Base-by-base conservation (phyloP, 345 rosid genomes). In the Citrus maxima region DNA sequence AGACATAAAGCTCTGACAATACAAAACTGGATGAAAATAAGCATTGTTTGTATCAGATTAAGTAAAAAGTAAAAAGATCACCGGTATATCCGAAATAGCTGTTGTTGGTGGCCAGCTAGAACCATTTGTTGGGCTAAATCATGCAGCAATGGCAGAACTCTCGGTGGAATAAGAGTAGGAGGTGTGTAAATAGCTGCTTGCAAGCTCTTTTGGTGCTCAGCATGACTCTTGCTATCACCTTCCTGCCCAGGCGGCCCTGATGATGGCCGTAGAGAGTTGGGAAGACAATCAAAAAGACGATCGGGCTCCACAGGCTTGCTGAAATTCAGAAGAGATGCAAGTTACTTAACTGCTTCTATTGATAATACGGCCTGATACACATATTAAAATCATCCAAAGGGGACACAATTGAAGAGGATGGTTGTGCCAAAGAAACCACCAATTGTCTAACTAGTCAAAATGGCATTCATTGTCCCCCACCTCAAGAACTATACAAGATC, bases 261-360 rank as follows among this genome's bases (percentile, higher is more conserved):
- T 56, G 93, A 85, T 82, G 97, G 95, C 65, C 95, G 87, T 64
- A 91, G 80, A 75, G 92, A 86, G 64, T 88, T 86, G 51, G 98
- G 99, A 82, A 95, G 95, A 83, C 97, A 90, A 61, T 93, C 93
- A 27, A 91, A 91, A 13, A 95, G 89, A 58, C 89, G 89, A 83
- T 94, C 98, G 79, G 98, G 97, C 78, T 97, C 98, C 83, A 94
- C 91, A 51, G 98, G 96, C 86, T 97, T 94, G 90, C 99, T 97
- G 88, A 69, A 84, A 73, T 68, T 65, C 73, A 77, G 68, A 81
- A 61, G 25, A 63, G 69, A 76, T 34, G 19, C 13, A 62, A 38
- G 10, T 79, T 67, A 55, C 61, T 77, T 77, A 55, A 56, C 19
- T 6, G 54, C 49, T 59, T 28, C 1, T 21, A 42, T 28, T 49